Conservation (phyloP, 768 basidiomycete species). For the Stropharia rugosoannulata region DNA sequence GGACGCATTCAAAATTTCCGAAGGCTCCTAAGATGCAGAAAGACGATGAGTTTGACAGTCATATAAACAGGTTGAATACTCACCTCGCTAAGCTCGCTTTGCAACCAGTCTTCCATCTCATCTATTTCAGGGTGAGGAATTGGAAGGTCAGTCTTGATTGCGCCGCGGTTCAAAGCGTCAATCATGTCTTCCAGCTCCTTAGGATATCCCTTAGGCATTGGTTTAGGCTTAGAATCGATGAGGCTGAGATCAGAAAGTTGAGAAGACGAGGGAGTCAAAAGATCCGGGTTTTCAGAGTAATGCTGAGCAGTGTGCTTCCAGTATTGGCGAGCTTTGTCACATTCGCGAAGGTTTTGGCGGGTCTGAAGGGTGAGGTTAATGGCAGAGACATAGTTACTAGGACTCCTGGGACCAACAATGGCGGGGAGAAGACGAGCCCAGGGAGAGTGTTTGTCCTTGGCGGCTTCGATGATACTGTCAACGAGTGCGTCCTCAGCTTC, state of each 20-base stretch:
- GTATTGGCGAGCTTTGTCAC: slow-evolving; percentile 36
- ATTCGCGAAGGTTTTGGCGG: slow-evolving; percentile 39
- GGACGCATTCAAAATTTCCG: too few relatives aligned
- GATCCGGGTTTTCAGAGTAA: slow-evolving; percentile 17
- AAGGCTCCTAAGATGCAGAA: too few relatives aligned
- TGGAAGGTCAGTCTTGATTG: too few relatives aligned
- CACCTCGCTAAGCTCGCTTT: too few relatives aligned
- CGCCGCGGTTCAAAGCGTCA: too few relatives aligned
- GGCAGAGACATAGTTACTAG: slow-evolving; percentile 44
- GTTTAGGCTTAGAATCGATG: slow-evolving; percentile 23
- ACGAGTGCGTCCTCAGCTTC: slow-evolving; percentile 41
- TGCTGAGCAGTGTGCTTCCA: slow-evolving; percentile 43
- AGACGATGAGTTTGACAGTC: too few relatives aligned
- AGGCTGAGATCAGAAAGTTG: slow-evolving; percentile 31
- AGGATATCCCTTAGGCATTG: slow-evolving; percentile 17
- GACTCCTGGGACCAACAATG: slow-evolving; percentile 31
- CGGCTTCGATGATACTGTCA: slow-evolving; percentile 41
- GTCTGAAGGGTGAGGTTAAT: slow-evolving; percentile 43
- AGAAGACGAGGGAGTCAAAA: slow-evolving; percentile 36
- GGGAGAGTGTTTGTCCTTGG: slow-evolving; percentile 33
- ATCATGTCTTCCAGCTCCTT: background rate
- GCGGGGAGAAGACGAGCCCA: slow-evolving; percentile 42
- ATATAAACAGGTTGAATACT: too few relatives aligned
- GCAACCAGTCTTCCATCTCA: too few relatives aligned
- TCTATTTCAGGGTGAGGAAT: too few relatives aligned